Percentiles rank a stretch among this genome's conserved stretches.
phyloP scores from a whole-genome alignment of 192 early-diverging fungal species.

The Mortierella antarctica region DNA sequence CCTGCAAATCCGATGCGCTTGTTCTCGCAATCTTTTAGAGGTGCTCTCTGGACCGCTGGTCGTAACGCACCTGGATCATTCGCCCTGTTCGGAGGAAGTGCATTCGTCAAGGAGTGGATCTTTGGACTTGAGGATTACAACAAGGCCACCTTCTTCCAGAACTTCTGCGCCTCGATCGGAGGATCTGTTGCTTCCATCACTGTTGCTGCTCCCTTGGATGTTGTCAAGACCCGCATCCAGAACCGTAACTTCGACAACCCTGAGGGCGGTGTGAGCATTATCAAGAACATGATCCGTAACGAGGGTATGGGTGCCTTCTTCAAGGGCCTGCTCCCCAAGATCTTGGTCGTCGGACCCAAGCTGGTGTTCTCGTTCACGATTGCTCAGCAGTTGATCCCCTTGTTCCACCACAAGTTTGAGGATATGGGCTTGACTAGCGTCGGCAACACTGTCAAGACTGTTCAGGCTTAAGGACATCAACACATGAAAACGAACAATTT shows the following conservation, averaged over 20 bases:
- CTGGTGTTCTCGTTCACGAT: conserved; percentile 97
- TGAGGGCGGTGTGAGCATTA: conserved; percentile 87
- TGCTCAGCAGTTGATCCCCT: conserved; percentile 93
- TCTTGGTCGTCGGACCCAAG: conserved; percentile 94
- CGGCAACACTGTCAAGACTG: conserved; percentile 35
- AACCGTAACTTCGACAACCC: conserved; percentile 88
- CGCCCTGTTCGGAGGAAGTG: conserved; percentile 94
- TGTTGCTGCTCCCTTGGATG: conserved; percentile 96
- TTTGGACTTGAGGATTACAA: conserved; percentile 91
- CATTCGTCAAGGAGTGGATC: conserved; percentile 92
- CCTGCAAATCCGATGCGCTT: background rate
- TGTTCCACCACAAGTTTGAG: conserved; percentile 69
- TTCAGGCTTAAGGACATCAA: conserved; percentile 1
- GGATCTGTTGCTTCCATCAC: conserved; percentile 95
- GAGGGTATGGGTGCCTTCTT: conserved; percentile 96
- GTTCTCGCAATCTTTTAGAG: conserved; percentile 54
- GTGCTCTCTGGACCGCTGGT: conserved; percentile 96
- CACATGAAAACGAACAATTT: too few relatives aligned
- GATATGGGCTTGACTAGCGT: conserved; percentile 52
- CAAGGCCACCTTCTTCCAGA: conserved; percentile 99
- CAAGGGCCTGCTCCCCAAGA: conserved; percentile 93
- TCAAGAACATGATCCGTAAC: conserved; percentile 89
- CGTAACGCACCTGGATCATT: conserved; percentile 99
- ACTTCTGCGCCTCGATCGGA: conserved; percentile 96
- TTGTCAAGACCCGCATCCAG: conserved; percentile 99